A percentile compares a stretch with the other conserved stretches of the same genome.
These are phyloP conservation scores for Wickerhamiella musiphila DNA, from an alignment of 805 yeast genomes.

Conservation along the genomic window DNA sequence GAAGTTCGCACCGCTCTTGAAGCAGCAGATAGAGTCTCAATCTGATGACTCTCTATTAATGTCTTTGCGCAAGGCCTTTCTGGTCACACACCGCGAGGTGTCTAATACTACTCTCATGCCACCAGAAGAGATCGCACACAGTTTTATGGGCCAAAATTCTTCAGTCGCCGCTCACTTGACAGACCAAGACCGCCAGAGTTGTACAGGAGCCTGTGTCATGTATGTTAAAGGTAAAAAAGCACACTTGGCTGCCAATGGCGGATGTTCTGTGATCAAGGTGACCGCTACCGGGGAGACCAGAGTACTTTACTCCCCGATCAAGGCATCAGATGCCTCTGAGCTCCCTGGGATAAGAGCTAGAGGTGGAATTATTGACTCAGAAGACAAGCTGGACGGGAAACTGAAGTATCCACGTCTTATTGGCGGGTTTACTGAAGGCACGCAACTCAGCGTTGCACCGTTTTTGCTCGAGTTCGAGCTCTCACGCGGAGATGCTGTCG, in stretches of 20 bases:
- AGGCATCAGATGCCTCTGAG: slow-evolving; percentile 49
- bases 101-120: slow-evolving; percentile 28
- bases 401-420: slow-evolving; percentile 76
- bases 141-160: slow-evolving; percentile 35
- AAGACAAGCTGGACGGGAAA: slow-evolving; percentile 64
- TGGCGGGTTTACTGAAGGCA: slow-evolving; percentile 72
- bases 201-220: slow-evolving; percentile 70
- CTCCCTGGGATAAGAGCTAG: slow-evolving; percentile 60
- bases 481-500: slow-evolving; percentile 64
- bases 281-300: slow-evolving; percentile 65
- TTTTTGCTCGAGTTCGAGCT: slow-evolving; percentile 32
- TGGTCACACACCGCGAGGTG: slow-evolving; percentile 65
- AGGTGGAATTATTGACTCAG: slow-evolving; percentile 79
- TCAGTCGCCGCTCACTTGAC: slow-evolving; percentile 34
- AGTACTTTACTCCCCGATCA: slow-evolving; percentile 73
- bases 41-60: slow-evolving; percentile 39
- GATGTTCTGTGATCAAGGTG: slow-evolving; percentile 64
- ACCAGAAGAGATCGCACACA: slow-evolving; percentile 17
- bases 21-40: slow-evolving; percentile 41
- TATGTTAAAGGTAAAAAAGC: slow-evolving; percentile 55
- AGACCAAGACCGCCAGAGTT: slow-evolving; percentile 59
- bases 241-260: slow-evolving; percentile 83
- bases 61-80: slow-evolving; percentile 69
- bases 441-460: slow-evolving; percentile 82
- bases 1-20: slow-evolving; percentile 47